phyloP scores from a whole-genome alignment of 192 early-diverging fungal species.

The Dissophora ornata region DNA sequence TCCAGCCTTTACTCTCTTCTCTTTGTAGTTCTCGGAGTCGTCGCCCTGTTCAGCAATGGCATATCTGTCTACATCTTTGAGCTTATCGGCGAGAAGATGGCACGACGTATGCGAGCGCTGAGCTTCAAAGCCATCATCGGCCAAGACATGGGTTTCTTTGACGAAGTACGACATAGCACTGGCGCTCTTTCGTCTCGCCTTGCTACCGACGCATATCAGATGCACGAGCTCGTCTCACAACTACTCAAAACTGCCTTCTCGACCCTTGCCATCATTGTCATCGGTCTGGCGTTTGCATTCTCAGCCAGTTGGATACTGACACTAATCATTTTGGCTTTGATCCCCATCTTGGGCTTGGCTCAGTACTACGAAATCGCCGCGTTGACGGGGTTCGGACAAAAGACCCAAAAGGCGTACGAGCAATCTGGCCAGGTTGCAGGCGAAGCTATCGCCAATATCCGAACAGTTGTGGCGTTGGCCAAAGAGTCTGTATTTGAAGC shows the following conservation, averaged over 20 bases:
- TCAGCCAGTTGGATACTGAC: conserved; percentile 68
- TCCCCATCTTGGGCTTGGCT: conserved; percentile 75
- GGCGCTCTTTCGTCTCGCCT: conserved; percentile 79
- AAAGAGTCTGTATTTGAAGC: conserved; percentile 45
- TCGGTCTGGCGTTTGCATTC: conserved; percentile 60
- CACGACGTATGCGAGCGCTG: conserved; percentile 67
- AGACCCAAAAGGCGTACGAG: conserved; percentile 74
- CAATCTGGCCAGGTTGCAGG: conserved; percentile 72
- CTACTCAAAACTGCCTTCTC: conserved; percentile 27
- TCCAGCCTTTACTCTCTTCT: conserved; percentile 65
- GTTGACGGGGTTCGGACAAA: conserved; percentile 58
- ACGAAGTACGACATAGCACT: conserved; percentile 72
- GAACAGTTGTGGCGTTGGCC: conserved; percentile 77
- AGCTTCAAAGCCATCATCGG: conserved; percentile 72
- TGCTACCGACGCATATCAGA: conserved; percentile 72
- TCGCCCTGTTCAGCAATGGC: conserved; percentile 11
- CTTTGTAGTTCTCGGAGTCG: conserved; percentile 61
- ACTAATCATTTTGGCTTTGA: conserved; percentile 68
- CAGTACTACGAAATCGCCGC: conserved; percentile 70
- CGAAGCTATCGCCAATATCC: conserved; percentile 80
- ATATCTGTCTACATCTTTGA: conserved; percentile 25
- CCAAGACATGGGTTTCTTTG: conserved; percentile 82
- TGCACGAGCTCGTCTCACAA: conserved; percentile 52
- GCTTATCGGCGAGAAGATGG: conserved; percentile 69
- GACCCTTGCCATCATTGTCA: conserved; percentile 5